Conservation (phyloP, 345 rosid species). For the Hypericum androsaemum region DNA sequence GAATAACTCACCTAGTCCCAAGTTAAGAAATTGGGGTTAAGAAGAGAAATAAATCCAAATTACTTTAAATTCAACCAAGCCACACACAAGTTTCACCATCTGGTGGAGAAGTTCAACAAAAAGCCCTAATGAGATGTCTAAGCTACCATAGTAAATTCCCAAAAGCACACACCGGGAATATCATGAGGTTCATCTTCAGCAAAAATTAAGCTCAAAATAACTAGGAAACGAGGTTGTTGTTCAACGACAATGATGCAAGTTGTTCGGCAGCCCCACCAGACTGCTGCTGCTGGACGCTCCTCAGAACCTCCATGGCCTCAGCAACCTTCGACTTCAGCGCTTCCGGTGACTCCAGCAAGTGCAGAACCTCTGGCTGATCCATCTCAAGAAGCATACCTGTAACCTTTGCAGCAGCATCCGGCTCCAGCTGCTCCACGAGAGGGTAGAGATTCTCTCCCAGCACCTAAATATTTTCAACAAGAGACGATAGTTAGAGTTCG, state of each 20-base stretch:
- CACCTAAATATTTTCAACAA: conserved; percentile 38
- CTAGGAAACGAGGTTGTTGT: conserved; percentile 51
- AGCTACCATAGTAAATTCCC: too few relatives aligned
- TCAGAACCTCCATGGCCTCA: conserved; percentile 94
- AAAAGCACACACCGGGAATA: too few relatives aligned
- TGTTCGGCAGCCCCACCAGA: conserved; percentile 59
- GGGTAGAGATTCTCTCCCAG: conserved; percentile 94
- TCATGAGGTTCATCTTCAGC: too few relatives aligned
- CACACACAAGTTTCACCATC: too few relatives aligned
- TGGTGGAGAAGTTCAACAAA: too few relatives aligned
- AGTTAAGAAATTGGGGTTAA: too few relatives aligned
- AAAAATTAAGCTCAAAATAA: too few relatives aligned
- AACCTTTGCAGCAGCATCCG: conserved; percentile 84
- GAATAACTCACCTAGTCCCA: too few relatives aligned
- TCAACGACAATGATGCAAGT: conserved; percentile 62
- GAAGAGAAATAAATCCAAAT: too few relatives aligned
- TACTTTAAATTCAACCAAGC: too few relatives aligned
- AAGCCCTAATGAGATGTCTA: too few relatives aligned
- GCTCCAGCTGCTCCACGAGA: conserved; percentile 80
- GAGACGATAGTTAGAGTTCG: background rate
- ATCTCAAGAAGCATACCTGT: conserved; percentile 96
- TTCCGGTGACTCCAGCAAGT: conserved; percentile 88
- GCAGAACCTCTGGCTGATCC: conserved; percentile 94
- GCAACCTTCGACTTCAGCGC: conserved; percentile 82
- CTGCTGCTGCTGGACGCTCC: conserved; percentile 60